Evolutionary conservation across 306 rosid species (phyloP).

Genomic region (Calophaca sinica): DNA sequence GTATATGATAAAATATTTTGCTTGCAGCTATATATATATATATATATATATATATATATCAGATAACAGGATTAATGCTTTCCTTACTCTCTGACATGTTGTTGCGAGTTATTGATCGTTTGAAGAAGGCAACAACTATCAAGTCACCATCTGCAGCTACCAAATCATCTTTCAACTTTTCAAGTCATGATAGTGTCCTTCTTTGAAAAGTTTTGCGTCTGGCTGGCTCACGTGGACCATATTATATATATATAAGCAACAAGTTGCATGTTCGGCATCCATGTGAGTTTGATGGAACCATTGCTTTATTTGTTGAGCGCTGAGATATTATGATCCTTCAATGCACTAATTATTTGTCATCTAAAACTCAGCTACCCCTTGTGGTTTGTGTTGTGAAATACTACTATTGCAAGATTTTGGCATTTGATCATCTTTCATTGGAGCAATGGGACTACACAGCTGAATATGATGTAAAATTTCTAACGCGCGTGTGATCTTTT

Average conservation of each 20-base stretch:
- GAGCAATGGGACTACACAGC: not conserved
- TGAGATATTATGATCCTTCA: constrained; percentile 45
- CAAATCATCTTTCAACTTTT: not conserved
- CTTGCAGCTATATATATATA: too few relatives aligned
- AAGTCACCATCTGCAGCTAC: not conserved
- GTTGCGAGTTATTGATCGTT: too few relatives aligned
- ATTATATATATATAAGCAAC: not conserved
- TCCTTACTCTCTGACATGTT: too few relatives aligned
- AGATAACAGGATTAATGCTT: too few relatives aligned
- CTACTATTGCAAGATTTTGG: constrained; percentile 34
- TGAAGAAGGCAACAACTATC: too few relatives aligned
- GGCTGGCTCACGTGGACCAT: constrained; percentile 20
- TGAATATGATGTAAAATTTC: constrained; percentile 14
- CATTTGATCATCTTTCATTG: constrained; percentile 8
- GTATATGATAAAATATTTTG: too few relatives aligned
- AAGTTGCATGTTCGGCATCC: constrained; percentile 42
- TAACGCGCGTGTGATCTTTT: not conserved
- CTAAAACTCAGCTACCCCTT: constrained; percentile 43
- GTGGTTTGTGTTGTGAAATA: constrained; percentile 28
- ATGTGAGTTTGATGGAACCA: constrained; percentile 11
- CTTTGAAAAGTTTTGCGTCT: constrained; percentile 5
- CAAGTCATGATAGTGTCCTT: not conserved
- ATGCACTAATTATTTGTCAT: constrained; percentile 44
- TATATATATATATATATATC: too few relatives aligned
- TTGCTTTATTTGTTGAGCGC: constrained; percentile 44